Conservation (phyloP, 2,329 filamentous ascomycete genomes). For the Fusarium tupiense region DNA sequence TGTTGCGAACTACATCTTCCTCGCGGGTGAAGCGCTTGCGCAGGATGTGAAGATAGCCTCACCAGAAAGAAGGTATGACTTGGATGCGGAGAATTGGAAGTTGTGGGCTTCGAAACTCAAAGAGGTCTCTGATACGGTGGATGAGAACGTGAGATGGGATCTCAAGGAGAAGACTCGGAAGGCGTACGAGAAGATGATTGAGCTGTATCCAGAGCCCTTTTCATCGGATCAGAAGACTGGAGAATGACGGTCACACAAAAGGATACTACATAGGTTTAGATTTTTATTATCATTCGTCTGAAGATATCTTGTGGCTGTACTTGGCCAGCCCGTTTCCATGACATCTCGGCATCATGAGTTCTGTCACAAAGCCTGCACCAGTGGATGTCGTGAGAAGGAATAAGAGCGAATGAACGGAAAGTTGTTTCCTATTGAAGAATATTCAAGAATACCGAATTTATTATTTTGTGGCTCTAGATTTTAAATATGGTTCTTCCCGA, state of each 20-base stretch:
- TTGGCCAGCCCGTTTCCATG: neutral
- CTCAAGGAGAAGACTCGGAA: neutral
- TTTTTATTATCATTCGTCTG: rapidly evolving
- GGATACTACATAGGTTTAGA: neutral
- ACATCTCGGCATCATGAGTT: neutral
- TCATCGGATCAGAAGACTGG: rapidly evolving
- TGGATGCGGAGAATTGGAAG: neutral
- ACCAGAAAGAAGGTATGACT: too few species aligned
- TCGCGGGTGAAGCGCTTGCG: too few species aligned
- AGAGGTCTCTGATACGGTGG: neutral
- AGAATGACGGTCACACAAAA: rapidly evolving
- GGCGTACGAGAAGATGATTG: slow-evolving; percentile 7
- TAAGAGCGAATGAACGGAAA: rapidly evolving
- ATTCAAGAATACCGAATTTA: rapidly evolving
- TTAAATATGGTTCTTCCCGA: neutral
- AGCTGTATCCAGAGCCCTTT: slow-evolving; percentile 9
- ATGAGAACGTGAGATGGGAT: neutral
- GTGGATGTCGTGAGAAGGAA: too few species aligned
- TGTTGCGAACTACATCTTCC: too few species aligned
- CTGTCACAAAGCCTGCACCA: rapidly evolving
- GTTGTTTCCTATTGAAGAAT: rapidly evolving
- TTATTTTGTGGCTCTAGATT: rapidly evolving
- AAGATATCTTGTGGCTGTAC: neutral
- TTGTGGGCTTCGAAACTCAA: neutral
- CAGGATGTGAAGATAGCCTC: too few species aligned